phyloP scores from a whole-genome alignment of 1,284 basidiomycete species.

The Cutaneotrichosporon cyanovorans region DNA sequence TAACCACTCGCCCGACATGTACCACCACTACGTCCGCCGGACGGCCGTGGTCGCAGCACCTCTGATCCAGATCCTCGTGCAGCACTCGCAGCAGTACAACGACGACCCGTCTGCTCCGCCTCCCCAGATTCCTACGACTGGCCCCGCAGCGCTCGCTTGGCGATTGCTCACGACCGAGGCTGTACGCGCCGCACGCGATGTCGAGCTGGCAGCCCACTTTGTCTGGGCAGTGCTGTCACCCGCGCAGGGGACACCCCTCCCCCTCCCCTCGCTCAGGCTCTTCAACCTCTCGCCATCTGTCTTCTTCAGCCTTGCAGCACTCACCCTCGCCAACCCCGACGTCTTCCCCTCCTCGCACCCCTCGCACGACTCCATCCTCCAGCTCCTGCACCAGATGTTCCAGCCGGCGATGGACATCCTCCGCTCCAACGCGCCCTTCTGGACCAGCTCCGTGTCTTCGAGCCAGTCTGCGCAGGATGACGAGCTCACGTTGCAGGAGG shows the following conservation, averaged over 20 bases:
- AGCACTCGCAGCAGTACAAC: conserved; percentile 38
- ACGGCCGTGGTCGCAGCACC: conserved; percentile 63
- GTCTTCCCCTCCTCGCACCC: conserved; percentile 34
- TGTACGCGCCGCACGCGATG: conserved; percentile 40
- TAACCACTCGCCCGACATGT: conserved; percentile 88
- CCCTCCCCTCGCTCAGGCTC: conserved; percentile 38
- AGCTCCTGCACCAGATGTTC: conserved; percentile 34
- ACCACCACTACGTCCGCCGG: conserved; percentile 88
- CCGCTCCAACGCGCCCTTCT: conserved; percentile 33
- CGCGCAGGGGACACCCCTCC: conserved; percentile 35
- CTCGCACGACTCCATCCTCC: conserved; percentile 30
- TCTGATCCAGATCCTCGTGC: conserved; percentile 38
- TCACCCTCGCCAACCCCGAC: conserved; percentile 40
- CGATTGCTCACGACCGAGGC: conserved; percentile 42
- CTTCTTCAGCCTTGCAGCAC: conserved; percentile 39
- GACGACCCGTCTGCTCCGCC: conserved; percentile 38
- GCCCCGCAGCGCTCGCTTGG: conserved; percentile 39
- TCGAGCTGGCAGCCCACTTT: conserved; percentile 42
- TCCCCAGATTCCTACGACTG: conserved; percentile 33
- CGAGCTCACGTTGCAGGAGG: conserved; percentile 41
- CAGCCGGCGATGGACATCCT: conserved; percentile 36
- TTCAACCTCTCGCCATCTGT: conserved; percentile 38
- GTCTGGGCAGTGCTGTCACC: conserved; percentile 43
- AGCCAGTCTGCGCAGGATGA: conserved; percentile 33
- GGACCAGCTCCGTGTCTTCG: conserved; percentile 13